Percentiles rank a stretch among this genome's conserved stretches.
These are phyloP conservation scores for Backusella morwellensis DNA, from an alignment of 192 early-diverging fungal genomes.

Conservation along the genomic window DNA sequence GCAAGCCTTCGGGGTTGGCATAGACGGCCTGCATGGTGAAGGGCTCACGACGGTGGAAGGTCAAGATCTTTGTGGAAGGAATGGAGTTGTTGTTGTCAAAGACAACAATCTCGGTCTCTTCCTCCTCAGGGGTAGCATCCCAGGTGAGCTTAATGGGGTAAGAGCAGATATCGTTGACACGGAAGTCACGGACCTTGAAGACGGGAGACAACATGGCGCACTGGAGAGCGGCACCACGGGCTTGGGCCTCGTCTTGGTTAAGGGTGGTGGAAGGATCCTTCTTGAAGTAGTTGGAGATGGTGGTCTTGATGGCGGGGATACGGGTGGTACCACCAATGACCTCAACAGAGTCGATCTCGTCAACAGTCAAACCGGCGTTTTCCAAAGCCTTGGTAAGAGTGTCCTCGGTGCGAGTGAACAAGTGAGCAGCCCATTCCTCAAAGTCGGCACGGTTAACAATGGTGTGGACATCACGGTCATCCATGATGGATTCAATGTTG, in stretches of 20 bases:
- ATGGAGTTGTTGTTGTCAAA: conserved; percentile 85
- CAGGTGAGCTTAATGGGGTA: conserved; percentile 92
- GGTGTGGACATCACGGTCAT: conserved; percentile 90
- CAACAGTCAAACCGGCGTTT: conserved; percentile 67
- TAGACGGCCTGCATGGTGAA: conserved; percentile 86
- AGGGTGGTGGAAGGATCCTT: conserved; percentile 88
- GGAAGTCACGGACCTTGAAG: conserved; percentile 97
- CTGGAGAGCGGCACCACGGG: conserved; percentile 93
- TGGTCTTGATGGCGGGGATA: conserved; percentile 91
- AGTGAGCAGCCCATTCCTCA: conserved; percentile 73
- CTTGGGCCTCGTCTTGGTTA: conserved; percentile 97
- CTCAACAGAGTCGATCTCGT: conserved; percentile 94
- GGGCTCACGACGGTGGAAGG: conserved; percentile 84
- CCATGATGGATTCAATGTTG: conserved; percentile 95
- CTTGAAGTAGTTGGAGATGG: conserved; percentile 85
- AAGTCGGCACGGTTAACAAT: conserved; percentile 84
- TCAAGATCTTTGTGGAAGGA: conserved; percentile 89
- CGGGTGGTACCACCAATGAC: conserved; percentile 93
- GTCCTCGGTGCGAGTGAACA: conserved; percentile 66
- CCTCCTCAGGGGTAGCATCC: conserved; percentile 74
- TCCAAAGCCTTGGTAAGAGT: conserved; percentile 78
- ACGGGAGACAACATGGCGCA: conserved; percentile 97
- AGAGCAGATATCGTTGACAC: conserved; percentile 83
- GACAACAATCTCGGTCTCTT: conserved; percentile 80
- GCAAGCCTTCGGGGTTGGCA: conserved; percentile 64